Percentiles rank a stretch among this genome's conserved stretches.
These are phyloP conservation scores for Gyrodon lividus DNA, from an alignment of 768 basidiomycete genomes.

Conservation along the genomic window DNA sequence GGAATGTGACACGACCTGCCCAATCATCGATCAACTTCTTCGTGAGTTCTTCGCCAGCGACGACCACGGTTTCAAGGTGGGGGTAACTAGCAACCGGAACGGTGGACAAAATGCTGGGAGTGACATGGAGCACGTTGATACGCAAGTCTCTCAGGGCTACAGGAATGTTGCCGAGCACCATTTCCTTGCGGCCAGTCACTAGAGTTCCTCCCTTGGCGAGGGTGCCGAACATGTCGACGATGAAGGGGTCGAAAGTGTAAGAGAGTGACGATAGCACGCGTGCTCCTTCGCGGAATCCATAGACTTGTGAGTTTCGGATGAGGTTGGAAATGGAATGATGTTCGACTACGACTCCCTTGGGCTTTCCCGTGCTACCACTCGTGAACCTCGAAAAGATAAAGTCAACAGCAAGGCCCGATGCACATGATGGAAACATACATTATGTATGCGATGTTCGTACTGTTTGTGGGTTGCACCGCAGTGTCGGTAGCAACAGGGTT, in stretches of 20 bases:
- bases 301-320: constrained; percentile 9
- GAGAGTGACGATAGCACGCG: constrained; percentile 9
- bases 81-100: constrained; percentile 14
- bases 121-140: constrained; percentile 14
- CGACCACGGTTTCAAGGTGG: constrained; percentile 12
- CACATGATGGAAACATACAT: constrained; percentile 5
- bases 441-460: constrained; percentile 14
- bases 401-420: not conserved
- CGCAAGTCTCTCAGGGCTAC: constrained; percentile 8
- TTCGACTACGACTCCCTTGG: constrained; percentile 21
- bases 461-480: not conserved
- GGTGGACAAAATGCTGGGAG: constrained; percentile 14
- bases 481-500: not conserved
- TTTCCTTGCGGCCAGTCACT: constrained; percentile 9
- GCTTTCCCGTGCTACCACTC: constrained; percentile 20
- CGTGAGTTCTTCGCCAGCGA: constrained; percentile 16
- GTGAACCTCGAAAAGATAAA: constrained; percentile 11
- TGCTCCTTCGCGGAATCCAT: constrained; percentile 9
- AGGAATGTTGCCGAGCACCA: constrained; percentile 15
- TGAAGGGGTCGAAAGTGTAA: constrained; percentile 18
- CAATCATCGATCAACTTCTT: constrained; percentile 13
- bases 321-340: constrained; percentile 14
- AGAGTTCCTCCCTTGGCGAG: constrained; percentile 18
- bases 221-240: constrained; percentile 20
- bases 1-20: constrained; percentile 7